Evolutionary conservation across 2,329 filamentous ascomycete species (phyloP).

Genomic region (Nothophoma quercina): DNA sequence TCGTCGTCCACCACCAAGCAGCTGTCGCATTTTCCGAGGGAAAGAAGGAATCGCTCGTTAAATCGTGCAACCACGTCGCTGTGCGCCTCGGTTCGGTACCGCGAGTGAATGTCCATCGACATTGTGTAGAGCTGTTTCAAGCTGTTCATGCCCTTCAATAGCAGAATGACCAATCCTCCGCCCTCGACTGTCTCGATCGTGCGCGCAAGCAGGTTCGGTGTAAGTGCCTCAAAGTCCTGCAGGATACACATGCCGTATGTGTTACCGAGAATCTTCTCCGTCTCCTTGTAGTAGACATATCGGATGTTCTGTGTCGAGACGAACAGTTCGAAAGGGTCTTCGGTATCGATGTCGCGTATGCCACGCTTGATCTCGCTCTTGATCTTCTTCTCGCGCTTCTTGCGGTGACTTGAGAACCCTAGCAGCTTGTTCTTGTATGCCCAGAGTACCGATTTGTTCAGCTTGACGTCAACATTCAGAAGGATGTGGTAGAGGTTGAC

Average conservation of each 20-base stretch:
- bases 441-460: conserved; percentile 97
- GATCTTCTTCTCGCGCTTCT: conserved; percentile 98
- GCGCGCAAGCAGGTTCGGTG: conserved; percentile 92
- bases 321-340: conserved; percentile 97
- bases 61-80: conserved; percentile 94
- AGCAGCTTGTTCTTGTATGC: conserved; percentile 98
- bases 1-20: conserved; percentile 98
- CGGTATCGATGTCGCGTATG: conserved; percentile 87
- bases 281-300: conserved; percentile 99
- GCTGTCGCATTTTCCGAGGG: conserved; percentile 90
- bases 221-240: conserved; percentile 97
- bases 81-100: conserved; percentile 96
- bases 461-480: conserved; percentile 85
- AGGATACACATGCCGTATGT: conserved; percentile 98
- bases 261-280: conserved; percentile 96
- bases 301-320: conserved; percentile 95
- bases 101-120: conserved; percentile 96
- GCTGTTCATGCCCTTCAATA: conserved; percentile 96
- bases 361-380: conserved; percentile 98
- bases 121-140: conserved; percentile 96
- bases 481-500: conserved; percentile 95
- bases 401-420: conserved; percentile 90
- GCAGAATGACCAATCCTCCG: conserved; percentile 85
- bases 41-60: conserved; percentile 96
- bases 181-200: conserved; percentile 98